Conservation (phyloP, 352 stramenopile species). For the Globisporangium emineosum region DNA sequence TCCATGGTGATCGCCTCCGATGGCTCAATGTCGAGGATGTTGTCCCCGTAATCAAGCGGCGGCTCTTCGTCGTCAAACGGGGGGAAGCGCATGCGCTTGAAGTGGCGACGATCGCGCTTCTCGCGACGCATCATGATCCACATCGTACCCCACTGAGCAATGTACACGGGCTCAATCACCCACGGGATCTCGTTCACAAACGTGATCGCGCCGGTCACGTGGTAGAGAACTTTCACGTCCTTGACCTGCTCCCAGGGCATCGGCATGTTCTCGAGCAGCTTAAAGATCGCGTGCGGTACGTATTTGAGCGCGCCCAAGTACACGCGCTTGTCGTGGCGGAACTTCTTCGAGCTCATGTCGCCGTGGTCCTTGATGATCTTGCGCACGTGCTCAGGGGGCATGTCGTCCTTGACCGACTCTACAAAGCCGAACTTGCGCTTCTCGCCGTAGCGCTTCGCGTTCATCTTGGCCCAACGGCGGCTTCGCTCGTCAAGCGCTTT, state of each 20-base stretch:
- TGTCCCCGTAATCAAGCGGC: conserved; percentile 95
- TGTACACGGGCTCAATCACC: conserved; percentile 99
- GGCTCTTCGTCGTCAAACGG: conserved; percentile 99
- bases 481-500: conserved; percentile 77
- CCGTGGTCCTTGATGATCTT: conserved; percentile 99
- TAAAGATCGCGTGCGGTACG: conserved; percentile 98
- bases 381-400: conserved; percentile 96
- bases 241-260: conserved; percentile 99
- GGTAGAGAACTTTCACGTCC: conserved; percentile 99
- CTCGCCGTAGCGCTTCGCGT: conserved; percentile 93
- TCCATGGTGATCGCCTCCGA: conserved; percentile 97
- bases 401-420: conserved; percentile 89
- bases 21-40: conserved; percentile 96
- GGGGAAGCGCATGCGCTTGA: conserved; percentile 99
- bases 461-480: conserved; percentile 85
- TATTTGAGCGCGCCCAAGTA: conserved; percentile 99
- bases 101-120: conserved; percentile 98
- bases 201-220: conserved; percentile 99
- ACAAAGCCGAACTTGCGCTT: conserved; percentile 94
- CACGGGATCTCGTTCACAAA: conserved; percentile 99
- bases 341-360: conserved; percentile 99
- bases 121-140: conserved; percentile 99
- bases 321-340: conserved; percentile 97
- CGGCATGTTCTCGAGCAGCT: conserved; percentile 99
- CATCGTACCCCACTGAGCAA: conserved; percentile 99